Conservation (phyloP, 2,329 filamentous ascomycete species). For the Monilinia fructigena region DNA sequence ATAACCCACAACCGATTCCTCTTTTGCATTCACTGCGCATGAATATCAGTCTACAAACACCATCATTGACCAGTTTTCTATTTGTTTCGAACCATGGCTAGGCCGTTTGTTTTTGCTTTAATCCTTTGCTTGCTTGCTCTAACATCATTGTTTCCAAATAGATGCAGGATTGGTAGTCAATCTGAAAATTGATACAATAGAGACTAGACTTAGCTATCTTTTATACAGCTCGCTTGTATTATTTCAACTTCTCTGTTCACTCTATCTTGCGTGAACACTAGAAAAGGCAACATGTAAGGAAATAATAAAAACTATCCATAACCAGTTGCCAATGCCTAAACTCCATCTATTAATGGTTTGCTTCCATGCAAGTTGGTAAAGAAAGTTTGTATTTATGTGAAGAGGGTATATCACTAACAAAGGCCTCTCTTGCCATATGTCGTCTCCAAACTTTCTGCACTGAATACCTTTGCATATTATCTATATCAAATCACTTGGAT, state of each 20-base stretch:
- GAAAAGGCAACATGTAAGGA: background rate
- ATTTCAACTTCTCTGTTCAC: background rate
- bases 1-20: background rate
- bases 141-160: background rate
- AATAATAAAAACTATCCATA: background rate
- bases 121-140: background rate
- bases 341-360: background rate
- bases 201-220: background rate
- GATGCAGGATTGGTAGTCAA: background rate
- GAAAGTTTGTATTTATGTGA: background rate
- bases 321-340: background rate
- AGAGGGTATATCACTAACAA: background rate
- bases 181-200: background rate
- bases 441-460: background rate
- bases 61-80: background rate
- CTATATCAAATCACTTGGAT: background rate
- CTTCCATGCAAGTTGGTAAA: background rate
- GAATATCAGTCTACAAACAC: background rate
- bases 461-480: background rate
- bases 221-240: background rate
- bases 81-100: background rate
- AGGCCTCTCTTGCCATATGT: background rate
- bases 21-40: background rate
- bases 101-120: background rate
- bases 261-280: background rate